Evolutionary conservation across 257 asterid species (phyloP), one percentile per base, ranked within the genome.

Genomic region (Solanum chaucha): DNA sequence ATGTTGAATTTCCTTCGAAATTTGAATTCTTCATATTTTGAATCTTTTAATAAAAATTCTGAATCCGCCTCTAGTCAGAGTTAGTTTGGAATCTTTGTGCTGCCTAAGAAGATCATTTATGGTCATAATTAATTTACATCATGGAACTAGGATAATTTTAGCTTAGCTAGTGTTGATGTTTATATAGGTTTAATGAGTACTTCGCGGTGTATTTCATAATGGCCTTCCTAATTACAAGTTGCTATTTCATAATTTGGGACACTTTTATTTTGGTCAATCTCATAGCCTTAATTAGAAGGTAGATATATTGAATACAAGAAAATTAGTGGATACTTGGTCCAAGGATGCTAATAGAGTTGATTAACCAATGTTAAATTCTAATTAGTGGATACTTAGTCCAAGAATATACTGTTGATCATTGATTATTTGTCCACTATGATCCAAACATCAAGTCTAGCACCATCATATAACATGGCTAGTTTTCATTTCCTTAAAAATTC

Each of bases 151-250:
- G 22, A 24, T 67, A 28, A 26, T 75, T 40, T 77, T 24, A 78
- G 24, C 32, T 2, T 6, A 36, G 40, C 40, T 36, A 38, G 48
- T 22, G 59, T 40, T 75, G 17, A 75, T 36, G 10, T 74, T 77
- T 77, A 36, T 77, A 77, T 75, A 75, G 59, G 61, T 40, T 75
- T 75, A 24, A 75, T 12, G n/a, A 75, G 35, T 75, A 58, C 22
- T 77, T 24, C 34, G 40, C 6, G 35, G 5, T 14, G 59, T 13
- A 7, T 38, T 38, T 38, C 10, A 38, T 8, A 38, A 0, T 38
- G 41, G 41, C 41, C 41, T 38, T 38, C 41, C 41, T 38, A 38
- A 38, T 38, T 38, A 38, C 41, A 38, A 38, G 41, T 38, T 38
- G 41, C 41, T 38, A 22, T 77, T 40, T 24, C 83, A 40, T 38